Evolutionary conservation across 1,284 basidiomycete species (phyloP), one percentile per base, ranked within the genome.

Genomic region (Rhizoctonia solani): DNA sequence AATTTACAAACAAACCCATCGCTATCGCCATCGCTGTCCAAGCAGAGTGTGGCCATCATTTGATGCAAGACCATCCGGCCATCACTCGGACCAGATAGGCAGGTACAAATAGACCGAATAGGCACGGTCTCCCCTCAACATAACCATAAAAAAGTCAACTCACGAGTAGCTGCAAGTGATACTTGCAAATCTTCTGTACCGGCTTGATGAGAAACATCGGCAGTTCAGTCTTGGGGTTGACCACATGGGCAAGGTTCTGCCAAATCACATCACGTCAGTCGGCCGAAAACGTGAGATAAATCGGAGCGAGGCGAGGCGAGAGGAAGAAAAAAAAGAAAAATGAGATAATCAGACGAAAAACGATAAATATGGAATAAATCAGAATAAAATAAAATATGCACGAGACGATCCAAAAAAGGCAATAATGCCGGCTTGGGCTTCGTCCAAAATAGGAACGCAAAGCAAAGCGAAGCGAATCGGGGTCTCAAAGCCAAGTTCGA

Each of bases 201-300:
- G 89, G 89, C 78, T 82, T 90, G 80, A 92, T 90, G 74, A 90
- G 82, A 75, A 90, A 90, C 73, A 85, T 84, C 79, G 94, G 93
- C 32, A 99, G 82, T 77, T 99, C 97, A 73, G 87, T 86, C 77
- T 88, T 90, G 73, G 87, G 85, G 74, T 91, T 88, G 79, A 92
- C 89, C 79, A 92, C 80, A 76, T 73, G 63, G 50, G 73, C 69
- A 5, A 75, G 66, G 39, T 66, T 68, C 74, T 74, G 63, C 52
- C 46, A 49, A 42, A 13, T 6, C 4, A 46, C 5, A 29, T 52
- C 30, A 25, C 19, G 61, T 66, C 41, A 66, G 41, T 44, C 14
- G 41, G 19, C 6, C 32, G 4, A 34, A 34, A 34, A 34, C 11
- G 4, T 11, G 32, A 34, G 32, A 34, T 34, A 34, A 34, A 34